Evolutionary conservation across 257 asterid genomes (phyloP), one percentile per base, ranked within the genome.

Genomic region (Solanum chaucha): DNA sequence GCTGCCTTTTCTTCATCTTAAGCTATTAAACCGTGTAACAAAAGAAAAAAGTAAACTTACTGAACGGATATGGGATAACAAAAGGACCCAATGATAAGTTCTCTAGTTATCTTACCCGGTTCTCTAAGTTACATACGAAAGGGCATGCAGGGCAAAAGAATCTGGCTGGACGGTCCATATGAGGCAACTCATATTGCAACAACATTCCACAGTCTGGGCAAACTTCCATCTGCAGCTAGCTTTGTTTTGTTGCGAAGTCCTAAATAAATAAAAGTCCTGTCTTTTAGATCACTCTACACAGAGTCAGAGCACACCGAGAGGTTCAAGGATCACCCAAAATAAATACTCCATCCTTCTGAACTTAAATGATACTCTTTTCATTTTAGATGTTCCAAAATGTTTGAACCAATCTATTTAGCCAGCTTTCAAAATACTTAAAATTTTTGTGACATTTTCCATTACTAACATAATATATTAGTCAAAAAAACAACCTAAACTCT

Each of bases 111-210:
- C 82, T 77, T 73, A 93, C 99, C 96, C 87, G 88, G 88, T 13
- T 86, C 82, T 92, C 96, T 40, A 96, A 92, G 40, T 88, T 87
- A 82, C 94, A 92, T 5, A 88, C 90, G 38, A 91, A 94, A 40
- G 98, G 96, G 88, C 98, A 96, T 9, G 94, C 89, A 7, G 93
- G 93, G 61, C 99, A 96, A 87, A 35, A 92, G 87, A 94, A 92
- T 85, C 94, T 83, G 73, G 93, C 97, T 13, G 92, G 86, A 28
- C 68, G 91, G 4, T 86, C 95, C 91, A 93, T 88, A 89, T 89
- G 20, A 12, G 98, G 95, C 90, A 93, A 82, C 87, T 91, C 94
- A 87, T 90, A 95, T 85, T 91, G 98, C 92, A 95, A 58, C 90
- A 94, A 88, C 72, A 71, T 94, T 68, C 89, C 95, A 72, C 99